Percentiles rank a stretch among this genome's conserved stretches.
Evolutionary conservation across 176 grass and related monocot genomes (phyloP).

Genomic region (Eleusine coracana): DNA sequence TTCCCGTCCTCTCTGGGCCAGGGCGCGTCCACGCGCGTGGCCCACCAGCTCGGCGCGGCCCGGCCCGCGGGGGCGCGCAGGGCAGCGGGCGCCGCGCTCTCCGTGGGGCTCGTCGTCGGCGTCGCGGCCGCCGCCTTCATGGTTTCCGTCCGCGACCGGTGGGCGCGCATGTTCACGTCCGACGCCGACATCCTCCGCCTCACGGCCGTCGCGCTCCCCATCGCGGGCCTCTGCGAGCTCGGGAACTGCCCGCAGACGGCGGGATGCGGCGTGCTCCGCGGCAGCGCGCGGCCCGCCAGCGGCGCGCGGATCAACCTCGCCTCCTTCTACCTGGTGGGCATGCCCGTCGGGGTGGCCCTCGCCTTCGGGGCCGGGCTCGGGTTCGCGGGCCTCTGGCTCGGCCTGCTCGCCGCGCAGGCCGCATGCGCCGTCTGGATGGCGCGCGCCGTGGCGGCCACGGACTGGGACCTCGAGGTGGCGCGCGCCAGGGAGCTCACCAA

Average conservation of each 20-base stretch:
- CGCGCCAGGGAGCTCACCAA: constrained; percentile 79
- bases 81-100: constrained; percentile 55
- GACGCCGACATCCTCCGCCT: constrained; percentile 70
- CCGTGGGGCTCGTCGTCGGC: constrained; percentile 55
- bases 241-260: constrained; percentile 95
- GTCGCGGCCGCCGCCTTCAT: constrained; percentile 68
- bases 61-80: constrained; percentile 57
- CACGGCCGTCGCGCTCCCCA: constrained; percentile 80
- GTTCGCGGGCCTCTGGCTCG: constrained; percentile 87
- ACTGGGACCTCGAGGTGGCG: constrained; percentile 77
- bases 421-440: constrained; percentile 82
- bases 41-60: constrained; percentile 77
- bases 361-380: constrained; percentile 70
- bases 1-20: constrained; percentile 86
- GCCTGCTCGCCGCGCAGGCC: constrained; percentile 82
- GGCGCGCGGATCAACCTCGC: constrained; percentile 90
- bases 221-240: constrained; percentile 93
- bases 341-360: constrained; percentile 83
- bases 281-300: constrained; percentile 68
- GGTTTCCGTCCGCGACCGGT: constrained; percentile 61
- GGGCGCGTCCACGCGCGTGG: constrained; percentile 81
- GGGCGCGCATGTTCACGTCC: constrained; percentile 83
- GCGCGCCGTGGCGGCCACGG: constrained; percentile 57
- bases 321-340: constrained; percentile 94
- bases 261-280: constrained; percentile 87